Conservation (phyloP, 202 grass and related monocot genomes). For the Elaeis oleifera region DNA sequence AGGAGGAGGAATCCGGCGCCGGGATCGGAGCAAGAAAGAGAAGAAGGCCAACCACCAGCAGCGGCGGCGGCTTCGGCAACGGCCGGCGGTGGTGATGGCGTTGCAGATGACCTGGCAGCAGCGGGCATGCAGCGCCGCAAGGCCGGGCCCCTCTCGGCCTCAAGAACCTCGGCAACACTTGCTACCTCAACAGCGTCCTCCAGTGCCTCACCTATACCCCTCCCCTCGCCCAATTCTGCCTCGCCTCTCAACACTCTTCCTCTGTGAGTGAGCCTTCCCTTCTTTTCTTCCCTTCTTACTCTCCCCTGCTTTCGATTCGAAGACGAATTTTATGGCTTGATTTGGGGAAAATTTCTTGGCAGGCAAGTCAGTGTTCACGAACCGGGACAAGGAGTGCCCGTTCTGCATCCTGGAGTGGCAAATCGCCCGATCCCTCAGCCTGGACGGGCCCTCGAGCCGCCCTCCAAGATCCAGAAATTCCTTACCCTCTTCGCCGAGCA, state of each 20-base stretch:
- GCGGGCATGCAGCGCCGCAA: constrained; percentile 27
- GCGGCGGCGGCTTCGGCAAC: constrained; percentile 4
- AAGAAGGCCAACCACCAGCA: constrained; percentile 5
- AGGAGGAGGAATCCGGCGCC: constrained; percentile 27
- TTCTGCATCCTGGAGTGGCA: constrained; percentile 79
- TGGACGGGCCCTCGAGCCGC: constrained; percentile 39
- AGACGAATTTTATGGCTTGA: no score
- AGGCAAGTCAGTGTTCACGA: constrained; percentile 70
- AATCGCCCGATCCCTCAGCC: constrained; percentile 40
- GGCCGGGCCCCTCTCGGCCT: constrained; percentile 67
- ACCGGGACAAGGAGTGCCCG: constrained; percentile 76
- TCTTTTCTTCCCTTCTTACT: no score
- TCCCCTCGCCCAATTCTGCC: constrained; percentile 79
- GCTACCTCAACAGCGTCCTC: constrained; percentile 95
- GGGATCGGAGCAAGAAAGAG: constrained; percentile 8
- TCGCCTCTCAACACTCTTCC: constrained; percentile 62
- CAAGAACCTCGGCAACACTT: constrained; percentile 93
- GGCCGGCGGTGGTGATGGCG: constrained; percentile 42
- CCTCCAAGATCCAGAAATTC: constrained; percentile 54
- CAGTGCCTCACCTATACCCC: constrained; percentile 91
- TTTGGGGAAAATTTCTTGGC: neutral
- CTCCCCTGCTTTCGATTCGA: no score
- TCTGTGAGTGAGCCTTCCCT: constrained; percentile 36
- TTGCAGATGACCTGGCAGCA: constrained; percentile 37
- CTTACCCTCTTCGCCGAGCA: constrained; percentile 62